Percentiles rank a stretch among this genome's conserved stretches.
phyloP scores from a whole-genome alignment of 2,329 filamentous ascomycete species.

The Cytospora chrysosperma region DNA sequence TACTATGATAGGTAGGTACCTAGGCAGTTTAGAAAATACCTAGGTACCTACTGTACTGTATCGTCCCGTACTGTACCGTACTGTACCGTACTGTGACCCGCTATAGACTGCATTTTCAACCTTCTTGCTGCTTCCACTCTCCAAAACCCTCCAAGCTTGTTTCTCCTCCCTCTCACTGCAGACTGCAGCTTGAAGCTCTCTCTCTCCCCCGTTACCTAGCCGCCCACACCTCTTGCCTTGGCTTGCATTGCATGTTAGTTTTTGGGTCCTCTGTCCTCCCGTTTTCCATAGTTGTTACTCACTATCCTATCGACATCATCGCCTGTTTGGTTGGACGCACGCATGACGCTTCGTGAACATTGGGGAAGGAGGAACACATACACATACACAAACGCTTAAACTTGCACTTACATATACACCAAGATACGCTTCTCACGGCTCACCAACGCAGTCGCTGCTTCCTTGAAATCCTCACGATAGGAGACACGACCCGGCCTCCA shows the following conservation, averaged over 20 bases:
- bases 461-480: neutral
- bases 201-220: neutral
- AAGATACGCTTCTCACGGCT: neutral
- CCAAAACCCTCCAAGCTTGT: neutral
- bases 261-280: neutral
- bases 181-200: neutral
- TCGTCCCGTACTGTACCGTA: neutral
- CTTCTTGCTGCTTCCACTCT: neutral
- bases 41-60: neutral
- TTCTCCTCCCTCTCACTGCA: neutral
- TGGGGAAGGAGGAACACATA: constrained; percentile 14
- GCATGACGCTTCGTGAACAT: neutral
- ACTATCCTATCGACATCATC: neutral
- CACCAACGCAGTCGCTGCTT: constrained; percentile 12
- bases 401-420: neutral
- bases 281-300: neutral
- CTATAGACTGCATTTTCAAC: neutral
- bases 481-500: neutral
- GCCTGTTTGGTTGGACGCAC: neutral
- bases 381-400: neutral
- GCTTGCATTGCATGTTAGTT: neutral
- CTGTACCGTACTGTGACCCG: neutral
- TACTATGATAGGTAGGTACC: too few species aligned
- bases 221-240: neutral
- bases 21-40: too few species aligned